These are phyloP conservation scores for Aspergillus sp. DNA, from an alignment of 2,329 filamentous ascomycete species.

Conservation along the genomic window DNA sequence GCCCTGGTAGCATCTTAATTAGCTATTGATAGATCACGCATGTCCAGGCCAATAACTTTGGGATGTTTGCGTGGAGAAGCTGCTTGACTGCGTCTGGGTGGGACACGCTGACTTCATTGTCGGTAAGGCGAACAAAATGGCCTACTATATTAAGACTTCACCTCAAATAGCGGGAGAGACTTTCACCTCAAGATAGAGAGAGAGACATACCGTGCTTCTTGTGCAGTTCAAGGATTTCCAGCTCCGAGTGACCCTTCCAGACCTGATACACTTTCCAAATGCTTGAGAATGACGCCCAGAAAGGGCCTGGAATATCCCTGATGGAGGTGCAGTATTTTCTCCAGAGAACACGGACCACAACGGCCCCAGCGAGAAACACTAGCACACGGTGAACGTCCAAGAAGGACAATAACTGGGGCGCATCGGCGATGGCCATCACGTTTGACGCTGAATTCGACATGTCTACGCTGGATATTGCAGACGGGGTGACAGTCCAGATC, in stretches of 20 bases:
- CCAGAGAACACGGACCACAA: constrained; percentile 4
- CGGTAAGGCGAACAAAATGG: constrained; percentile 45
- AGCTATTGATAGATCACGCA: background rate
- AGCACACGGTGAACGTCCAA: background rate
- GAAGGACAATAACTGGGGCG: constrained; percentile 31
- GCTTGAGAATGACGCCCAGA: constrained; percentile 40
- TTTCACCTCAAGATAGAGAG: too few species aligned
- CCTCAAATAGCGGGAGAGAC: too few species aligned
- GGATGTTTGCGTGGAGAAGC: constrained; percentile 32
- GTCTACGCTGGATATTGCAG: background rate
- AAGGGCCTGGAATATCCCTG: constrained; percentile 44
- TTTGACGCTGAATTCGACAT: background rate
- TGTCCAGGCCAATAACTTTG: constrained; percentile 12
- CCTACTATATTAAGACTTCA: constrained; percentile 19
- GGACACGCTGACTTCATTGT: constrained; percentile 47
- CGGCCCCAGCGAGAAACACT: background rate
- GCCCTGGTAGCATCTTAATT: constrained; percentile 15
- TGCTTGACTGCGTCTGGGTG: constrained; percentile 43
- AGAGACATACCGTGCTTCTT: constrained; percentile 37
- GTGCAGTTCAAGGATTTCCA: constrained; percentile 37
- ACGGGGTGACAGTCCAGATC: too few species aligned
- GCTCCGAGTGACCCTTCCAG: constrained; percentile 40
- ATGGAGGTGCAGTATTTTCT: constrained; percentile 50
- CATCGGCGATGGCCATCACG: background rate
- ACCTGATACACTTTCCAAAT: constrained; percentile 43